Base-by-base conservation (phyloP, 2,329 filamentous ascomycete genomes). In the Cercospora janseana region DNA sequence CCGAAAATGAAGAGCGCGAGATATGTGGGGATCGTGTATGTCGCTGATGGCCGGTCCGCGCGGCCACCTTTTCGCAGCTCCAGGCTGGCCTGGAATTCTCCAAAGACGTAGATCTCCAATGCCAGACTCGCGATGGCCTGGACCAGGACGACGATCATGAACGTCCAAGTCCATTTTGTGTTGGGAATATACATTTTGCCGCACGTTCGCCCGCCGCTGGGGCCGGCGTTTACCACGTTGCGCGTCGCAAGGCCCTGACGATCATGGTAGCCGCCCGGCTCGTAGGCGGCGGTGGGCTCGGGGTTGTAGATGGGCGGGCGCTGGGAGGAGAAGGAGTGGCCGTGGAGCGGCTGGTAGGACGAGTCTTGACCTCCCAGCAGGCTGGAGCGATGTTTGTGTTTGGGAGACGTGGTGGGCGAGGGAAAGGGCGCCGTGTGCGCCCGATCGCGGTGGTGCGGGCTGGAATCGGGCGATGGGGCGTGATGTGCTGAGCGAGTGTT, bases 1-100 rank as follows among this genome's bases (percentile, higher is more conserved):
- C 89, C 93, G 69, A 98, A 96, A 69, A 96, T 95, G 76, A 97
- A 95, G 38, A 98, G 82, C 18, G 92, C 89, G 51, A 98, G 78
- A 72, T 96, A 97, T 28, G 92, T 97, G 20, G 93, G 92, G 57
- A 98, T 95, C 0, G 91, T 81, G 26, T 56, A 52, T 8, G 46
- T 54, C 5, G 53, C 55, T 27, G 49, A 55, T 28, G 42, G 47
- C n/a, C 20, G 18, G n/a, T 35, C 24, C 24, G 37, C 42, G 15
- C 45, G 54, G 1, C 45, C 44, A 12, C 21, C 47, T 15, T 54
- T 15, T 10, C 45, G 10, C 10, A 44, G 9, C 9, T 68, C 60
- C 27, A 79, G 68, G 55, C 76, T 82, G 34, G 72, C 72, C 69
- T 96, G 88, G 71, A 96, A 97, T 62, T 83, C 82, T 57, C 80